Evolutionary conservation across 2,329 filamentous ascomycete genomes (phyloP).

Genomic region (Akanthomyces lecanii): DNA sequence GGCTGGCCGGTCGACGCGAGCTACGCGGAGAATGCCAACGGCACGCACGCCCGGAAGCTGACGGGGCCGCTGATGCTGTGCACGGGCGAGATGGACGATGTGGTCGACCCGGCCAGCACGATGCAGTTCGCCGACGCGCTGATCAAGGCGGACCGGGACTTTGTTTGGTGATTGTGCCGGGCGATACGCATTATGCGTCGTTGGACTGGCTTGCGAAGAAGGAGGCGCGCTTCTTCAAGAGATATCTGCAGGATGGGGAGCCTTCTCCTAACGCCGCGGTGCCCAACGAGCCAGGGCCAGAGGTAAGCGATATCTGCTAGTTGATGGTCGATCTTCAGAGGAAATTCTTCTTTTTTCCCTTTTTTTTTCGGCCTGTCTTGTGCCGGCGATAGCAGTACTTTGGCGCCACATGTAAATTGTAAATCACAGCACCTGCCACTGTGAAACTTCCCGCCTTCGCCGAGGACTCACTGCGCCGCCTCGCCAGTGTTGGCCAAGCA

Average conservation of each 20-base stretch:
- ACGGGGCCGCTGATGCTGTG: conserved; percentile 27
- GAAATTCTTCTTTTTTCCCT: no score
- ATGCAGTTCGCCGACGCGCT: conserved; percentile 27
- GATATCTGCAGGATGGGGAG: background rate
- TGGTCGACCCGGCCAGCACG: conserved; percentile 29
- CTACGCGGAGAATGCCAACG: conserved; percentile 27
- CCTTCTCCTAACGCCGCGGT: background rate
- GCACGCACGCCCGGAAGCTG: conserved; percentile 28
- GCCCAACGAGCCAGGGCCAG: no score
- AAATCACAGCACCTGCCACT: no score
- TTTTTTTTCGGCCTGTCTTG: no score
- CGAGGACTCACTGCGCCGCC: background rate
- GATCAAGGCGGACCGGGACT: conserved; percentile 26
- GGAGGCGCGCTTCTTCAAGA: conserved; percentile 3
- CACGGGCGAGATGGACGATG: conserved; percentile 28
- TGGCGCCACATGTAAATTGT: no score
- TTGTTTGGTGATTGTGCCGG: conserved; percentile 28
- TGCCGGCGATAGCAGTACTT: no score
- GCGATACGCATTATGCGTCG: conserved; percentile 11
- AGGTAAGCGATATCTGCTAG: no score
- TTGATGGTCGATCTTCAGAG: no score
- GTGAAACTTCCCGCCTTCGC: no score
- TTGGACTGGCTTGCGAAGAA: background rate
- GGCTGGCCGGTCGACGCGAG: conserved; percentile 29
- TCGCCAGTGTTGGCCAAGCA: background rate